Base-by-base conservation (phyloP, 2,329 filamentous ascomycete genomes). In the Botrytis paeoniae region DNA sequence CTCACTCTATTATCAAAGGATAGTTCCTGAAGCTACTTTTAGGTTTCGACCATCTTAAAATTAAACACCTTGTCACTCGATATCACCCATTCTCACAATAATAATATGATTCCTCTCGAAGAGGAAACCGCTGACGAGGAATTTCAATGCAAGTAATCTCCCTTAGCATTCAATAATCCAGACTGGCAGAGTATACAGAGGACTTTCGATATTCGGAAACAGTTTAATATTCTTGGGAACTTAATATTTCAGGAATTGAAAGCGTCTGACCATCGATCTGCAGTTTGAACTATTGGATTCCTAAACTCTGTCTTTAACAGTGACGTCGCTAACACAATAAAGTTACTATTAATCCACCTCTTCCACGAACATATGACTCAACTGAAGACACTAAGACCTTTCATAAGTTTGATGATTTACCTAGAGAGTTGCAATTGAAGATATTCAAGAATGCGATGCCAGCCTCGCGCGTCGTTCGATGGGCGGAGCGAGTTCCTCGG, bases 251-350 rank as follows among this genome's bases (percentile, higher is more conserved):
- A n/a, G n/a, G n/a, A n/a, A n/a, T 18, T 54, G n/a, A 29, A 16
- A 29, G 51, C 2, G 5, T 18, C 51, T 8, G n/a, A 10, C 25
- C 10, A 18, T 18, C 6, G n/a, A n/a, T 7, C 51, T 16, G 51
- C 51, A 16, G 14, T 54, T 29, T 18, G 25, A 3, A 54, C 25
- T 29, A 29, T 54, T 29, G 14, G 20, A 37, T 3, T 8, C 1
- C 16, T 10, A 4, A 18, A n/a, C 8, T 39, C 0, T 22, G 2
- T 54, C 29, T 4, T 45, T 37, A 7, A 7, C 3, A 39, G 10
- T 12, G 35, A 0, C 2, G 1, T n/a, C 37, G 22, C 45, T 51
- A 39, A 66, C 3, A n/a, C 4, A 7, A 20, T 2, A 4, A 51
- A 51, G 45, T 39, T 20, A 20, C 2, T 2, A 10, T 66, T 2